Evolutionary conservation across 1,284 basidiomycete genomes (phyloP), one percentile per base, ranked within the genome.

Genomic region (Malassezia sp.): DNA sequence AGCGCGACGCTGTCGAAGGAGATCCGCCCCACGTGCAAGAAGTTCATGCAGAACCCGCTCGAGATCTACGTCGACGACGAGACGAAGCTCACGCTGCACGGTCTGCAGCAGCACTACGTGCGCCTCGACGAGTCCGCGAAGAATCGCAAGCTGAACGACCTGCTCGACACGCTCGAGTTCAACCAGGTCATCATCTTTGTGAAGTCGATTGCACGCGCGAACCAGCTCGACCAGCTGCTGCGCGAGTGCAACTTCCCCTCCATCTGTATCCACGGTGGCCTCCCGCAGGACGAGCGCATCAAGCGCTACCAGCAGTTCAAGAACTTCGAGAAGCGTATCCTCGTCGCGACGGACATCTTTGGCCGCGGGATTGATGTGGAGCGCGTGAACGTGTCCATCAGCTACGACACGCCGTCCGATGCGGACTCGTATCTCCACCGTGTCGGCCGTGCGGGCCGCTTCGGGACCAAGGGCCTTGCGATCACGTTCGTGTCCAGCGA

Each of bases 171-270:
- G 18, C 77, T 99, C 50, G 93, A 99, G 74, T 99, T 97, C 77
- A 99, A 99, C 72, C 93, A 99, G 73, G 93, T 99, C 61, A 91
- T 95, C 59, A 99, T 97, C 65, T 99, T 99, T 62, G 93, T 97
- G 60, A 97, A 96, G 74, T 95, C 90, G 8, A 89, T 96, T 40
- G 83, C 85, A 26, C 84, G 93, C 54, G 93, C 93, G 2, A 90
- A 90, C 50, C 88, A 96, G 73, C 75, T 99, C 56, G 91, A 99
- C 76, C 88, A 90, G 72, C 76, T 99, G 12, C 76, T 99, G 34
- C 84, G 90, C 33, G 89, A 90, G 43, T 97, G 91, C 77, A 95
- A 93, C 74, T 97, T 99, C 78, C 93, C 93, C 1, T 87, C 84
- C 68, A 97, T 99, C 69, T 84, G 82, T 64, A 96, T 99, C 58